Evolutionary conservation across 768 basidiomycete genomes (phyloP), one percentile per base, ranked within the genome.

Genomic region (Mycena maculata): DNA sequence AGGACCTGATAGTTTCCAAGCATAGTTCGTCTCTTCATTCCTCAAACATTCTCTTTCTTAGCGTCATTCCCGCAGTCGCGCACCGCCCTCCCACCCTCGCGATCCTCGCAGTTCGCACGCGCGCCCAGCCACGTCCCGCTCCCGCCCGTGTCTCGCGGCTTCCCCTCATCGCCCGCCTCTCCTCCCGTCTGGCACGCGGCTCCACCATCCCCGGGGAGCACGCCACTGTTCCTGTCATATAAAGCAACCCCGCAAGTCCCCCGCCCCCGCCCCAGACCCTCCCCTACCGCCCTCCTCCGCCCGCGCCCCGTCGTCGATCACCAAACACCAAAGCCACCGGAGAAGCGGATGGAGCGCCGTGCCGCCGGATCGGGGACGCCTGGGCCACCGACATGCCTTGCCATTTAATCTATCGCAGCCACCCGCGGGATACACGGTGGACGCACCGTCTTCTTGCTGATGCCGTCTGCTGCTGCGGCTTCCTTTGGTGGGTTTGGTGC

Each of bases 381-480:
- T n/a, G n/a, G n/a, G n/a, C n/a, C n/a, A 25, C 2, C 58, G 47
- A 60, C 59, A 49, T 6, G 18, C 25, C 12, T 50, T 38, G 27
- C 48, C 27, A 47, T 36, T 44, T 11, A 42, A 47, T 31, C 56
- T 18, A 42, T 30, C 44, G 45, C 30, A 28, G 44, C 42, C 30
- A 57, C 42, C 56, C 27, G 44, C 23, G 16, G 48, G 47, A 48
- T 18, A n/a, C 55, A n/a, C 31, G 28, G 42, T 57, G 42, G 55
- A 57, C 41, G 55, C 55, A 31, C n/a, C 41, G 18, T 56, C 39
- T 25, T 23, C 30, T 45, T 30, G 28, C 41, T 6, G 55, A 44
- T 56, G 20, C 5, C 41, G 33, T 44, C 27, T 22, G 55, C 28
- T n/a, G 41, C 28, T 31, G 7, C 15, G 27, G 42, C 44, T 10